Percentiles rank a stretch among this genome's conserved stretches.
Conservation (phyloP, 192 early-diverging fungal genomes). For the Podila epigama region DNA sequence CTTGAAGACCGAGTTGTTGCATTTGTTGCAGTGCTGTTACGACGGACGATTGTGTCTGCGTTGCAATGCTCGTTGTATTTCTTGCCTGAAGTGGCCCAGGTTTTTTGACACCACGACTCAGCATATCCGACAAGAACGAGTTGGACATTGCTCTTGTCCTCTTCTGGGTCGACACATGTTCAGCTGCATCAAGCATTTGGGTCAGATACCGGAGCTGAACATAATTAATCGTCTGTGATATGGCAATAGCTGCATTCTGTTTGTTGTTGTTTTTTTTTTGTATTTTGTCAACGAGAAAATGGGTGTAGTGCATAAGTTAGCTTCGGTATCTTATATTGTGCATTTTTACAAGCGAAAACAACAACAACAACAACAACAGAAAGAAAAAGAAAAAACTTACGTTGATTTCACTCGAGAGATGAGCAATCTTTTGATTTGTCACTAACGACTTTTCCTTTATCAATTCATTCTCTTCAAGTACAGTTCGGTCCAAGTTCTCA, state of each 20-base stretch:
- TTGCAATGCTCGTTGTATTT: constrained; percentile 25
- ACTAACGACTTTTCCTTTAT: constrained; percentile 27
- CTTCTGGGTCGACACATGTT: constrained; percentile 40
- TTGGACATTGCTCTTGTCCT: constrained; percentile 44
- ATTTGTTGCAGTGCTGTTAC: constrained; percentile 5
- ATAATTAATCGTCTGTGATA: constrained; percentile 46
- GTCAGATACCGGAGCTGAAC: constrained; percentile 43
- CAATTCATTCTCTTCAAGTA: constrained; percentile 39
- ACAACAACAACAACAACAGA: neutral
- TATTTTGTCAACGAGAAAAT: neutral
- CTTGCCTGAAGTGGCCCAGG: constrained; percentile 6
- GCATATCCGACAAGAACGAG: constrained; percentile 43
- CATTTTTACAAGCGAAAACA: neutral
- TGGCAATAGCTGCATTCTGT: constrained; percentile 35
- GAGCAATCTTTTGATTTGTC: constrained; percentile 34
- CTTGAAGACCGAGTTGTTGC: constrained; percentile 12
- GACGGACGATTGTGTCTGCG: constrained; percentile 18
- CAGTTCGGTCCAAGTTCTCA: constrained; percentile 34
- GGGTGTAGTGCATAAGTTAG: too few relatives aligned
- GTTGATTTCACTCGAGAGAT: constrained; percentile 34
- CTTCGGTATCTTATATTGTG: too few relatives aligned
- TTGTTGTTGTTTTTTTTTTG: neutral
- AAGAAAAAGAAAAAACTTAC: constrained; percentile 7
- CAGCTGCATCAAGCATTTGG: constrained; percentile 42
- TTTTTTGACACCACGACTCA: constrained; percentile 44